Base-by-base conservation (phyloP, 2,329 filamentous ascomycete species). In the Penicillium capsulatum region DNA sequence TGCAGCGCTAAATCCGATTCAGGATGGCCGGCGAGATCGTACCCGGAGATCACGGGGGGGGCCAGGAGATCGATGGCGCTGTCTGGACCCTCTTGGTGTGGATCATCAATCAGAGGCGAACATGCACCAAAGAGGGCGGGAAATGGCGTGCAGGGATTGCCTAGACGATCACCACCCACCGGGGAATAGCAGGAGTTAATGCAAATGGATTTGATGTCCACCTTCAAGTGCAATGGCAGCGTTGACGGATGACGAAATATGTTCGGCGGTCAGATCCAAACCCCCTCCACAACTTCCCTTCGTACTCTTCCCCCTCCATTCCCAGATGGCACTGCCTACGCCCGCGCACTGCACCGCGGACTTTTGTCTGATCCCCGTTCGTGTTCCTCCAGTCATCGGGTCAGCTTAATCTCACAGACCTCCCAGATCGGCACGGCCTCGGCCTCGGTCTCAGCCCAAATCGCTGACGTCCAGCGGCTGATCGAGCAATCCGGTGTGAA, bases 401-500 rank as follows among this genome's bases (percentile, higher is more conserved):
- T 14, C 38, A 16, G 27, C 24, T 35, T 24, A 30, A n/a, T 15
- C 30, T 41, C 24, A 39, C 31, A 40, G 13, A 28, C 28, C 29
- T 15, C 26, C 40, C 36, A 87, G 83, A 77, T 97, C 47, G 91
- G 92, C 46, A 95, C 91, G 13, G 81, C 80, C 34, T 81, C 68
- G 28, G 75, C 80, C 36, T 89, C 86, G 2, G 84, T 91, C 11
- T 84, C 86, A 3, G 79, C 83, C 52, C 86, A 97, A 62, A 81
- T 98, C 19, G 91, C 91, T 22, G 82, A 85, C 48, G 88, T 97
- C 26, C 91, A 97, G 70, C 80, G 83, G 41, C 74, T 97, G 24
- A 76, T 98, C 55, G 81, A 84, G 65, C 80, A 79, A 38, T 92
- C 84, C 53, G 88, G 88, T 2, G 65, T 97, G 47, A 82, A 80